A percentile compares a stretch with the other conserved stretches of the same genome.
These are phyloP conservation scores for Ogataea siamensis DNA, from an alignment of 805 yeast species.

Conservation along the genomic window DNA sequence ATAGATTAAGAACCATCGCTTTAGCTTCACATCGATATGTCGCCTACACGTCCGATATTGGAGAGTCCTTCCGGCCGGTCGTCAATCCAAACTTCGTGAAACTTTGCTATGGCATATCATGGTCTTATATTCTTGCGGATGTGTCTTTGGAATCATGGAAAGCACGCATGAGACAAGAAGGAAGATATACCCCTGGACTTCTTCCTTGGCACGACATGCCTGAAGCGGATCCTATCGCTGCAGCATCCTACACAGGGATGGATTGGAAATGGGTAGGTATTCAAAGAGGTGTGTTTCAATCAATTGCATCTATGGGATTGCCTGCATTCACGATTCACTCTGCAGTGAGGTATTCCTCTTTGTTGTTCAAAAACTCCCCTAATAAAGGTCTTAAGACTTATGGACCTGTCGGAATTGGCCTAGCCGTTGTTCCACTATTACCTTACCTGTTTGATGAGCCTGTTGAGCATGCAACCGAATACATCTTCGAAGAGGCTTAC, in stretches of 20 bases:
- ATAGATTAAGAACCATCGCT: slow-evolving; percentile 66
- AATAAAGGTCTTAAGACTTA: slow-evolving; percentile 50
- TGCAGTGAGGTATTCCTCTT: slow-evolving; percentile 66
- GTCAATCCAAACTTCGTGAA: slow-evolving; percentile 68
- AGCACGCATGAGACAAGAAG: slow-evolving; percentile 62
- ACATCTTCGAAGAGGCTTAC: slow-evolving; percentile 53
- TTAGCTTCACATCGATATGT: slow-evolving; percentile 76
- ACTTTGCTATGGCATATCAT: slow-evolving; percentile 68
- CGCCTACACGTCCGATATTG: slow-evolving; percentile 84
- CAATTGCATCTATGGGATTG: slow-evolving; percentile 80
- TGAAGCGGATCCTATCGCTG: slow-evolving; percentile 39
- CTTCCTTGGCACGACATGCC: slow-evolving; percentile 66
- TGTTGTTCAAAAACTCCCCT: slow-evolving; percentile 54
- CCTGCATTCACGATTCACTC: slow-evolving; percentile 86
- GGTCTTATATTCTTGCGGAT: slow-evolving; percentile 75
- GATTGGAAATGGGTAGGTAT: slow-evolving; percentile 67
- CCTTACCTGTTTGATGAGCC: slow-evolving; percentile 84
- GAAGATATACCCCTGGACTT: slow-evolving; percentile 56
- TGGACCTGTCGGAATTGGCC: slow-evolving; percentile 79
- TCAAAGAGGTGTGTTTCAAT: slow-evolving; percentile 77
- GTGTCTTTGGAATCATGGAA: slow-evolving; percentile 73
- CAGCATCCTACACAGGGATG: slow-evolving; percentile 39
- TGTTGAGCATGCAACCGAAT: slow-evolving; percentile 67
- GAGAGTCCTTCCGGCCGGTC: slow-evolving; percentile 82
- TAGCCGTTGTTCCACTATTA: slow-evolving; percentile 71